phyloP scores from a whole-genome alignment of 352 stramenopile species.

The Blastocystis sp. region DNA sequence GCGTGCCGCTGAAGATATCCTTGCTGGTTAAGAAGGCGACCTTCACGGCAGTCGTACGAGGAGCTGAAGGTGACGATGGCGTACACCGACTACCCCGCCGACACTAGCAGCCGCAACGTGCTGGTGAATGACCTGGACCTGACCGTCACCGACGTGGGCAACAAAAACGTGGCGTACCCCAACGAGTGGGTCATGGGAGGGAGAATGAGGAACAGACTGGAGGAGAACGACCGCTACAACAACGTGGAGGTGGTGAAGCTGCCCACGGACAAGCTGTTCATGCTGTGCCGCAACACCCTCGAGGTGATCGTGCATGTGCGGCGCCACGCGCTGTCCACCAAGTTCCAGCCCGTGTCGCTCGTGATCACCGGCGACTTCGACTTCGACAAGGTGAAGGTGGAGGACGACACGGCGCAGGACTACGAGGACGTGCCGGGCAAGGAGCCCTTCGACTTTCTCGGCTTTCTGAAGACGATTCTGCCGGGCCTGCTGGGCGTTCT shows the following conservation, averaged over 20 bases:
- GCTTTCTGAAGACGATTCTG: too few relatives aligned
- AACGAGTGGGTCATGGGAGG: background rate
- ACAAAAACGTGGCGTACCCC: background rate
- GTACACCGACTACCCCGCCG: slow-evolving; percentile 28
- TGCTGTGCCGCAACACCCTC: too few relatives aligned
- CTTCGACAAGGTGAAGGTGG: slow-evolving; percentile 15
- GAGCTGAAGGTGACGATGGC: slow-evolving; percentile 24
- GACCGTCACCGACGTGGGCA: background rate
- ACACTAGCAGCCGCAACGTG: background rate
- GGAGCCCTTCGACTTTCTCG: background rate
- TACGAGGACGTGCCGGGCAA: background rate
- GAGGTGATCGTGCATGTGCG: background rate
- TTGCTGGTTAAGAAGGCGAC: background rate
- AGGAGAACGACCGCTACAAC: slow-evolving; percentile 1
- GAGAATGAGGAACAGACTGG: background rate
- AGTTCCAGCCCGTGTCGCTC: slow-evolving; percentile 32
- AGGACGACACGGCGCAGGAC: slow-evolving; percentile 29
- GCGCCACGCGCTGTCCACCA: background rate
- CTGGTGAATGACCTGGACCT: slow-evolving; percentile 34
- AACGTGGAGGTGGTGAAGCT: background rate
- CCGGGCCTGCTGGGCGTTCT: background rate
- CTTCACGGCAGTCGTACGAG: background rate
- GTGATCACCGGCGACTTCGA: slow-evolving; percentile 32
- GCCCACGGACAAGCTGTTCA: background rate
- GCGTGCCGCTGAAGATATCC: slow-evolving; percentile 26